Evolutionary conservation across 768 basidiomycete species (phyloP).

Genomic region (Russula emetica): DNA sequence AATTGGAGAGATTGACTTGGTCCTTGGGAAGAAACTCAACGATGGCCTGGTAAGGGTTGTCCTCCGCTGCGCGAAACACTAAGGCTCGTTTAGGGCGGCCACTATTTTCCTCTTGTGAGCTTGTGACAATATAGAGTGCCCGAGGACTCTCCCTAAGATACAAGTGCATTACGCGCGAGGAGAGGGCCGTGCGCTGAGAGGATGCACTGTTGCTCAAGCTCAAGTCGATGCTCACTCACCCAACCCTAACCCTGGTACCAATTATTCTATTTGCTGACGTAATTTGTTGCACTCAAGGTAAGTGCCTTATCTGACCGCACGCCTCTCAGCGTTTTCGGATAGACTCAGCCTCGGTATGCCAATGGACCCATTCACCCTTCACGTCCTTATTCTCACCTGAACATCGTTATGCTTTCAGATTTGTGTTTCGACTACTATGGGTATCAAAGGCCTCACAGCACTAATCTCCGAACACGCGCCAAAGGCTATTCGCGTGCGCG

Average conservation of each 20-base stretch:
- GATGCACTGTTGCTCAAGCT: background rate
- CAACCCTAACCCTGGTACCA: background rate
- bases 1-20: conserved; percentile 61
- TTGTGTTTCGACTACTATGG: conserved; percentile 45
- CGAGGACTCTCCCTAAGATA: conserved; percentile 67
- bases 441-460: conserved; percentile 93
- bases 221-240: background rate
- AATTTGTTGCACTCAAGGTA: background rate
- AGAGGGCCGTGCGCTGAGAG: background rate
- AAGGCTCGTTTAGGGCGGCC: conserved; percentile 61
- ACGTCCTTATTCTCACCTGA: background rate
- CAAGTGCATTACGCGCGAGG: conserved; percentile 57
- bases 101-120: conserved; percentile 57
- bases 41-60: conserved; percentile 57
- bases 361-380: background rate
- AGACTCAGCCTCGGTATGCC: no score
- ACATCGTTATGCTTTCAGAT: background rate
- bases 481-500: conserved; percentile 54
- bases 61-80: conserved; percentile 62
- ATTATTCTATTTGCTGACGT: conserved; percentile 17
- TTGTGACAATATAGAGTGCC: conserved; percentile 67
- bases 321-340: background rate
- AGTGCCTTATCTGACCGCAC: no score
- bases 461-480: conserved; percentile 90
- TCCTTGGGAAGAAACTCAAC: conserved; percentile 80